phyloP scores from a whole-genome alignment of 129 eudicot species.

The Flaveria robusta region DNA sequence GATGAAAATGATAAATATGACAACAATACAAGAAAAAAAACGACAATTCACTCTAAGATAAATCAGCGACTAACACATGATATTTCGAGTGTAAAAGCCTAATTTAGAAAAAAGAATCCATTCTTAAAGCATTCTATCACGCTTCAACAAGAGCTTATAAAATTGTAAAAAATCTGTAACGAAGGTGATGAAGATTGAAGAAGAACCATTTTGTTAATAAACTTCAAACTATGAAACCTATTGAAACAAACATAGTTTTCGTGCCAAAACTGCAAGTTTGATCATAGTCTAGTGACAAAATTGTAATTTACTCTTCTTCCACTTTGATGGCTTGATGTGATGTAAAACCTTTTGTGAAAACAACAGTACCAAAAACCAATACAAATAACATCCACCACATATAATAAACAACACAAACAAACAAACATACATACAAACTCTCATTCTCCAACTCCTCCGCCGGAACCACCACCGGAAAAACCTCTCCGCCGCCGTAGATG shows the following conservation, averaged over 20 bases:
- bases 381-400: constrained; percentile 15
- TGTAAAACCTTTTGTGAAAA: constrained; percentile 36
- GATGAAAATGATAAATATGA: too few relatives aligned
- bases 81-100: too few relatives aligned
- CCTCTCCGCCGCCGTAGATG: constrained; percentile 41
- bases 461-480: not conserved
- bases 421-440: constrained; percentile 43
- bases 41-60: too few relatives aligned
- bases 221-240: not conserved
- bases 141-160: too few relatives aligned
- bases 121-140: too few relatives aligned
- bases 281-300: too few relatives aligned
- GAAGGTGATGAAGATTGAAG: not conserved
- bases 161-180: too few relatives aligned
- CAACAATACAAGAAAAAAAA: too few relatives aligned
- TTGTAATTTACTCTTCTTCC: constrained; percentile 14
- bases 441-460: constrained; percentile 19
- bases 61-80: too few relatives aligned
- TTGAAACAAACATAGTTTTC: too few relatives aligned
- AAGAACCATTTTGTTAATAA: not conserved
- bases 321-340: constrained; percentile 31
- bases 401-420: not conserved
- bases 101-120: too few relatives aligned
- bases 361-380: constrained; percentile 34
- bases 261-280: constrained; percentile 1